Evolutionary conservation across 108 stramenopile species (phyloP).

Genomic region (Cyclotella choctawhatcheeana): DNA sequence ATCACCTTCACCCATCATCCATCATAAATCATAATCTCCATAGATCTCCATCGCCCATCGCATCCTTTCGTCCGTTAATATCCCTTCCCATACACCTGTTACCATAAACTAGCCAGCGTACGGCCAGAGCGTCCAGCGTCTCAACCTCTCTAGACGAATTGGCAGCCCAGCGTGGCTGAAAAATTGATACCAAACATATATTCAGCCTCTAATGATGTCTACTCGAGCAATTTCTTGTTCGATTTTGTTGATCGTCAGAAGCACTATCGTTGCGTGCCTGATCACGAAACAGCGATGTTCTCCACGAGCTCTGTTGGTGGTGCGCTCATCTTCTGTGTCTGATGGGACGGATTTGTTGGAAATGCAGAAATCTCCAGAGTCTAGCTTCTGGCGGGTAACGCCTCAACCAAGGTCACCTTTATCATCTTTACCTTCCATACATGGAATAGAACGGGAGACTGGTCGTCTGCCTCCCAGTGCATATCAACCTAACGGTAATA

Average conservation of each 20-base stretch:
- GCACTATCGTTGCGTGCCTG: neutral
- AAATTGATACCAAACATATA: too few species aligned
- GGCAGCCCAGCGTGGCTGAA: too few species aligned
- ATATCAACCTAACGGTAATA: conserved; percentile 15
- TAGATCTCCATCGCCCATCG: too few species aligned
- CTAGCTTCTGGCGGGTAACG: conserved; percentile 42
- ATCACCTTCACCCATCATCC: too few species aligned
- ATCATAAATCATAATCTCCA: too few species aligned
- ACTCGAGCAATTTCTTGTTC: too few species aligned
- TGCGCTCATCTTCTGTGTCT: conserved; percentile 1
- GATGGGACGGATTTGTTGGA: neutral
- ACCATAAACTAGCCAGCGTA: too few species aligned
- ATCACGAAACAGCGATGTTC: neutral
- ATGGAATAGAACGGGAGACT: conserved; percentile 32
- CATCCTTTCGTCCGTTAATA: too few species aligned
- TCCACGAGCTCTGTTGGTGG: neutral
- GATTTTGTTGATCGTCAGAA: neutral
- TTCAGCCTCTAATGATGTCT: too few species aligned
- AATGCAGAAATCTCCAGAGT: conserved; percentile 35
- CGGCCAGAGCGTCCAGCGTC: too few species aligned
- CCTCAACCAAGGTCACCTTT: conserved; percentile 8
- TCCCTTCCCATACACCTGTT: too few species aligned
- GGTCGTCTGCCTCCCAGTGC: conserved; percentile 45
- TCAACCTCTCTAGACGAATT: too few species aligned
- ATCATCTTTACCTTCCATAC: conserved; percentile 29